Percentiles rank a stretch among this genome's conserved stretches.
These are phyloP conservation scores for Cymodocea nodosa DNA, from an alignment of 116 monocot species.

Conservation along the genomic window DNA sequence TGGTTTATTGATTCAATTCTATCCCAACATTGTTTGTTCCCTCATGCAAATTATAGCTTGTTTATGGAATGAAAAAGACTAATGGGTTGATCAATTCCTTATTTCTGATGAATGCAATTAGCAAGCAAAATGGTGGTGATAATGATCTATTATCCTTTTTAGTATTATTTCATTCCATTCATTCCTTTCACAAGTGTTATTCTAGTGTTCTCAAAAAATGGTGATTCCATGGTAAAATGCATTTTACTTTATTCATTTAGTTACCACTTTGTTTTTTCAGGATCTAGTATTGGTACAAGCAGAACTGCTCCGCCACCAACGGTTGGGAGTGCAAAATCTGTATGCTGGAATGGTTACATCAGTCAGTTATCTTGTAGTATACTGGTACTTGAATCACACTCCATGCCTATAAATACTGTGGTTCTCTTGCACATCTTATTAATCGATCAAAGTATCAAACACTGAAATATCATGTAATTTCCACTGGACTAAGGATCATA, in stretches of 20 bases:
- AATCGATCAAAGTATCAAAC: too few relatives aligned
- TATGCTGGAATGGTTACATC: conserved; percentile 27
- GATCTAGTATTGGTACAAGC: conserved; percentile 15
- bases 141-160: neutral
- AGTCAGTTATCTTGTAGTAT: conserved; percentile 60
- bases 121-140: too few relatives aligned
- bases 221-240: neutral
- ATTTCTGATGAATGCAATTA: too few relatives aligned
- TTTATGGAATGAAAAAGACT: too few relatives aligned
- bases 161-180: neutral
- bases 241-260: neutral
- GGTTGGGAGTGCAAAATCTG: conserved; percentile 19
- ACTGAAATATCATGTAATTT: neutral
- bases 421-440: neutral
- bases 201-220: too few relatives aligned
- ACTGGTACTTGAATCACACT: conserved; percentile 33
- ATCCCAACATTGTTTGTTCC: too few relatives aligned
- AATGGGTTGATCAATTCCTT: too few relatives aligned
- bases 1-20: too few relatives aligned
- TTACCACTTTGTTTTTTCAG: conserved; percentile 6
- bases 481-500: too few relatives aligned
- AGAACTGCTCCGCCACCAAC: conserved; percentile 16
- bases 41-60: too few relatives aligned
- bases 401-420: neutral
- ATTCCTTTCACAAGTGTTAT: neutral